Evolutionary conservation across 768 basidiomycete species (phyloP), one percentile per base, ranked within the genome.

Genomic region (Amanita pseudoporphyria): DNA sequence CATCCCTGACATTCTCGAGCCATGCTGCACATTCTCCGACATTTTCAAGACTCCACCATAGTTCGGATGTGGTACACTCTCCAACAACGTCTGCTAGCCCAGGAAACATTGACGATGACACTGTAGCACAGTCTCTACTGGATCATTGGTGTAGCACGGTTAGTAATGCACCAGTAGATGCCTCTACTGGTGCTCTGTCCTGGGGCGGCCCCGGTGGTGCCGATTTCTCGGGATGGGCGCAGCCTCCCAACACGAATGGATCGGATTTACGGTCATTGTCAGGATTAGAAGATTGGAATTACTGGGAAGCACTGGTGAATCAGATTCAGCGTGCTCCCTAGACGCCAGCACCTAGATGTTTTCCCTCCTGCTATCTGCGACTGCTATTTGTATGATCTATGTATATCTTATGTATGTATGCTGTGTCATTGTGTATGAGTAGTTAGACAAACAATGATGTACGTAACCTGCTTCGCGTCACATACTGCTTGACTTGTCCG

Each of bases 121-220:
- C 76, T 21, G 71, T 82, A 6, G 87, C 87, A 3, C 88, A 92
- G 59, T 77, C 77, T 9, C 62, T 92, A 49, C 68, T 92, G 41
- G 87, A 92, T 62, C 84, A 89, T 53, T 91, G 89, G 88, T 85
- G 80, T 59, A 83, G 82, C 53, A 80, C 82, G n/a, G 77, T 88
- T 55, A 84, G 78, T 58, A 84, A 81, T 51, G 74, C 80, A 9
- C 72, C 76, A 2, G 56, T 78, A 2, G 81, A 84, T 55, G 67
- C 72, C 18, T 61, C 71, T 2, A 67, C 69, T 18, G 71, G 72
- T 24, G 71, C 69, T 44, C 69, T 79, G 53, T 74, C 80, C 6
- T 85, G 83, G 84, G 74, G 75, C 18, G 78, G 78, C 12, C 71
- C 76, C 6, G 74, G 76, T 12, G 68, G 72, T 42, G 69, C 70